Conservation (phyloP, 169 alveolate genomes). For the Theileria luwenshuni region DNA sequence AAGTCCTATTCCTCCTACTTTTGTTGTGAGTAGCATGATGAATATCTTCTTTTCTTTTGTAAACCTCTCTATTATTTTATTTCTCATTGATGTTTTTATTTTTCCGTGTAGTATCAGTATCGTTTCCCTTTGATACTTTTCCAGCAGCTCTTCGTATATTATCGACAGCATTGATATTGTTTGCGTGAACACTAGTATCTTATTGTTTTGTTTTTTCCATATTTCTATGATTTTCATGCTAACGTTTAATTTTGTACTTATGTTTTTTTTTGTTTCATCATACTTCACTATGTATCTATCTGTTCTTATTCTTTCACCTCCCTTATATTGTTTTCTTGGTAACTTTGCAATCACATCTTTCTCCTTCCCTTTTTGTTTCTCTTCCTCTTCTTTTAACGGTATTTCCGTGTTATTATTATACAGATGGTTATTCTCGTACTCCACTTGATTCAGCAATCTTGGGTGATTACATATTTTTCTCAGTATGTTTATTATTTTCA, state of each 20-base stretch:
- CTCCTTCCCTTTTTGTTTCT: too few species aligned
- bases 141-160: conserved; percentile 78
- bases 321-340: too few species aligned
- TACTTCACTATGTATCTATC: background rate
- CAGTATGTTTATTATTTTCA: conserved; percentile 94
- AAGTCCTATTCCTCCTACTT: conserved; percentile 98
- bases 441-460: conserved; percentile 73
- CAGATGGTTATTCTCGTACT: background rate
- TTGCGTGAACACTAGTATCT: conserved; percentile 90
- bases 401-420: background rate
- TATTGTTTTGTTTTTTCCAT: conserved; percentile 76
- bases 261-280: background rate
- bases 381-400: background rate
- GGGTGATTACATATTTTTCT: conserved; percentile 98
- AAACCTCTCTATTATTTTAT: conserved; percentile 84
- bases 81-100: conserved; percentile 92
- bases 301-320: too few species aligned
- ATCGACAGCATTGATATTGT: conserved; percentile 91
- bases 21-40: conserved; percentile 90
- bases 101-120: conserved; percentile 95
- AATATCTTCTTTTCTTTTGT: conserved; percentile 82
- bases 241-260: conserved; percentile 89
- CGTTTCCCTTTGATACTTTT: conserved; percentile 57
- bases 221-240: conserved; percentile 82
- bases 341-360: too few species aligned